Base-by-base conservation (phyloP, 345 rosid genomes). In the Cochlearia excelsa region DNA sequence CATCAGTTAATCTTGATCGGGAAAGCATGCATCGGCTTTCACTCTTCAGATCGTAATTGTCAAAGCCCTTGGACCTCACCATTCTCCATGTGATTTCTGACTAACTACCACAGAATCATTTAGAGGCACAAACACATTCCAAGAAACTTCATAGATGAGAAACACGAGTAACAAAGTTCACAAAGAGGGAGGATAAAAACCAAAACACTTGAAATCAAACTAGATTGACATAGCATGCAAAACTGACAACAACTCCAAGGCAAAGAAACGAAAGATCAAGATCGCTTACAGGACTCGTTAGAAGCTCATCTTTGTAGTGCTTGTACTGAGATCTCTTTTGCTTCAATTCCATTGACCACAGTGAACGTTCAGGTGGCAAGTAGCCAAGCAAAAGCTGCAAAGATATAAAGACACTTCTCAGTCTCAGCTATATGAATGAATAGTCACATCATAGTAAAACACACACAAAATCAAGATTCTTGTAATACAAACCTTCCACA, bases 21-120 rank as follows among this genome's bases (percentile, higher is more conserved):
- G 87, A 75, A 48, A 93, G 97, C 74, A 81, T 56, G 54, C 92
- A 81, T n/a, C 79, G 70, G 67, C 60, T 71, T 71, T 79, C 95
- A 75, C 66, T 66, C 74, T 76, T 77, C 41, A 73, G 16, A 7
- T 84, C 92, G 5, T 82, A 81, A 40, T 62, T 74, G 30, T 79
- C 86, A 55, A 30, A 60, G 35, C 62, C 70, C 2, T 69, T 62
- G 7, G 88, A 76, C 62, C 84, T 83, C 69, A 85, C 97, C 84
- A 89, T 52, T 82, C 78, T 89, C 86, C 96, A 80, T 46, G 95
- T 74, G 67, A 89, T 84, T 84, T 93, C 97, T 81, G 99, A 82
- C 99, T 92, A 81, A 81, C 95, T 84, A 93, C 82, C 95, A 81
- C 73, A 79, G 59, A 81, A 77, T 77, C 59, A 81, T 51, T 91